Base-by-base conservation (phyloP, 1,284 basidiomycete species). In the Irpex lacteus region DNA sequence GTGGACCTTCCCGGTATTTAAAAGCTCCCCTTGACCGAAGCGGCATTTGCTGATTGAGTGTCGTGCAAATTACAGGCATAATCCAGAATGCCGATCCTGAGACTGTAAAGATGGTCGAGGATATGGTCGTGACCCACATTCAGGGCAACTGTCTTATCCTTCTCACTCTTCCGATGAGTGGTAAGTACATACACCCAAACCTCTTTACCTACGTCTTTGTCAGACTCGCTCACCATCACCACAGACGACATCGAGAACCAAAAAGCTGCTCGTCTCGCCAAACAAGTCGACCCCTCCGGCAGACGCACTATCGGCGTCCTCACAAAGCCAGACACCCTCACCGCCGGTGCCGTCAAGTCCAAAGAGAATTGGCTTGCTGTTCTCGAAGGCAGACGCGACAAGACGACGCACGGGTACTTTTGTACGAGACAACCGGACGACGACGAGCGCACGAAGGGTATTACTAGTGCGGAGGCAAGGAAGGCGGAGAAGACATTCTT, bases 161-260 rank as follows among this genome's bases (percentile, higher is more conserved):
- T 1, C 81, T 88, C 0, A 81, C 86, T 0, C 79, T 89, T 60
- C 87, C 88, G 0, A 84, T 86, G 81, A 84, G 77, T 53, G 85
- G 87, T 87, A 63, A 64, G 73, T 68, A 47, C 40, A n/a, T 47
- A n/a, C 40, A 40, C 9, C 54, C 50, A 11, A 11, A 49, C 37
- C 36, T 18, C 8, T 2, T 52, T 36, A 26, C 47, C 37, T 1
- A 32, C 1, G 18, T 47, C 44, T n/a, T 19, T 13, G 11, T 56
- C 54, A 15, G 8, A 18, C 32, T 21, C 49, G 34, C 18, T 26
- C 32, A 34, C 36, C 8, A 26, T 7, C 21, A 34, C 15, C 4
- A 21, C 57, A 90, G 88, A 88, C 56, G 88, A 90, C 50, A 83
- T 88, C 19, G 81, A 89, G 61, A 89, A 87, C 67, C 86, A 89